Conservation (phyloP, 208 protist genomes). For the Herpetomonas tarakana region DNA sequence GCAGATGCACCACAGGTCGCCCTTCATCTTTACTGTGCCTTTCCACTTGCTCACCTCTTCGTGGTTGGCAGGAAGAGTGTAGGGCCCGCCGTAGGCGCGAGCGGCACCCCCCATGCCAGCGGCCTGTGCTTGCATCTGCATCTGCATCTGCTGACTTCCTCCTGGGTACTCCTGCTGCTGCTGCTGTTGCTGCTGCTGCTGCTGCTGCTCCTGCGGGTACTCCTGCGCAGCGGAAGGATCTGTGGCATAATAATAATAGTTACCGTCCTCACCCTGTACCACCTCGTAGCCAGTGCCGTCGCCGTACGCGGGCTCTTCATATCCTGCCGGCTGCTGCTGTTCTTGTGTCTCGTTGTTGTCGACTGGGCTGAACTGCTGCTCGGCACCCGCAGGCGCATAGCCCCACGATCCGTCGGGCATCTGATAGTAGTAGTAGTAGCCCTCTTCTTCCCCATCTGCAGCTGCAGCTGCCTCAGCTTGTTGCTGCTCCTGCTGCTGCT, state of each 20-base stretch:
- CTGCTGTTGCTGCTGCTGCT: constrained; percentile 13
- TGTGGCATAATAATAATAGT: background rate
- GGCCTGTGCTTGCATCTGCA: background rate
- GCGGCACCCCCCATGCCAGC: background rate
- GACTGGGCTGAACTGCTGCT: constrained; percentile 15
- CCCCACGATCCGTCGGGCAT: constrained; percentile 23
- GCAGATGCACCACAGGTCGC: constrained; percentile 21
- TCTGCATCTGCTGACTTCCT: constrained; percentile 1
- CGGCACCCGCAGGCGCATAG: constrained; percentile 12
- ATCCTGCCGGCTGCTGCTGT: constrained; percentile 9
- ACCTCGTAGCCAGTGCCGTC: constrained; percentile 1
- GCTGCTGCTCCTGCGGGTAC: constrained; percentile 6
- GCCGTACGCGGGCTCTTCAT: constrained; percentile 9
- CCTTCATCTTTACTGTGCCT: constrained; percentile 29
- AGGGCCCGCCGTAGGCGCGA: constrained; percentile 7
- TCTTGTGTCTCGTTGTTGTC: background rate
- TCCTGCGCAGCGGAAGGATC: constrained; percentile 10
- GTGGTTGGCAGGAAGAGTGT: constrained; percentile 29
- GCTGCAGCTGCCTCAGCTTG: constrained; percentile 11
- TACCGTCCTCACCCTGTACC: constrained; percentile 1
- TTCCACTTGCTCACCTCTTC: constrained; percentile 29
- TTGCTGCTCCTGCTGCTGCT: constrained; percentile 15
- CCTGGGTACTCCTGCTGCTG: background rate
- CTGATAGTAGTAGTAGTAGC: constrained; percentile 26
- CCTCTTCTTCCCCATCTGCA: background rate